A percentile compares a stretch with the other conserved stretches of the same genome.
phyloP scores from a whole-genome alignment of 805 yeast genomes.

The Starmerella roubikii region DNA sequence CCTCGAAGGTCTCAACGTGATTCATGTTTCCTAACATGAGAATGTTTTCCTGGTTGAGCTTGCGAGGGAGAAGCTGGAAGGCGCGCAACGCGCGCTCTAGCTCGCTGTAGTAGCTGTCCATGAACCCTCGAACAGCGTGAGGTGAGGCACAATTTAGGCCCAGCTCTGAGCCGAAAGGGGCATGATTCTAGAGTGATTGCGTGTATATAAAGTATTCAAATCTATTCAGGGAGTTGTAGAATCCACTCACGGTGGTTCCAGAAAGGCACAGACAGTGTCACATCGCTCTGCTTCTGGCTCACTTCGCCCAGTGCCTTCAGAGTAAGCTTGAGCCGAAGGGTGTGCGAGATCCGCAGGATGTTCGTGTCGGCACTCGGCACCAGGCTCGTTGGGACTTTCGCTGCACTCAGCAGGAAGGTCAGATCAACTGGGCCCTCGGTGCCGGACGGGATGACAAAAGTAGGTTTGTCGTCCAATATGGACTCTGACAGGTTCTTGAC shows the following conservation, averaged over 20 bases:
- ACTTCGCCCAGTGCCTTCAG: neutral
- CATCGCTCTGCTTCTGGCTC: neutral
- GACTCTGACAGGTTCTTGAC: neutral
- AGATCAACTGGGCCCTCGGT: neutral
- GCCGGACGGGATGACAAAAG: neutral
- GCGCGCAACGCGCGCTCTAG: constrained; percentile 19
- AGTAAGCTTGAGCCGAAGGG: neutral
- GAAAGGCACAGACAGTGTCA: neutral
- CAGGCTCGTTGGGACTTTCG: neutral
- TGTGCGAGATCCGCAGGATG: neutral
- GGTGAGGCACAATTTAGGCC: too few species aligned
- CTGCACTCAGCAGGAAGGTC: neutral
- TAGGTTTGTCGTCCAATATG: neutral
- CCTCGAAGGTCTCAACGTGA: constrained; percentile 30
- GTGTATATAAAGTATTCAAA: too few species aligned
- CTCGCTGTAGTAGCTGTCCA: constrained; percentile 19
- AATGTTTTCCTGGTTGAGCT: constrained; percentile 26
- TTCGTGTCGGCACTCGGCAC: neutral
- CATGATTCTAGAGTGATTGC: too few species aligned
- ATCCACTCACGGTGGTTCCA: too few species aligned
- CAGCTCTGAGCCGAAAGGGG: too few species aligned
- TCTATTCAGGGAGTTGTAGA: too few species aligned
- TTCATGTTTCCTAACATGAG: constrained; percentile 24
- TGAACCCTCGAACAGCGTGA: too few species aligned
- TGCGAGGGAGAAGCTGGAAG: constrained; percentile 26